Evolutionary conservation across 2,329 filamentous ascomycete genomes (phyloP), one percentile per base, ranked within the genome.

Genomic region (Bipolaris bicolor): DNA sequence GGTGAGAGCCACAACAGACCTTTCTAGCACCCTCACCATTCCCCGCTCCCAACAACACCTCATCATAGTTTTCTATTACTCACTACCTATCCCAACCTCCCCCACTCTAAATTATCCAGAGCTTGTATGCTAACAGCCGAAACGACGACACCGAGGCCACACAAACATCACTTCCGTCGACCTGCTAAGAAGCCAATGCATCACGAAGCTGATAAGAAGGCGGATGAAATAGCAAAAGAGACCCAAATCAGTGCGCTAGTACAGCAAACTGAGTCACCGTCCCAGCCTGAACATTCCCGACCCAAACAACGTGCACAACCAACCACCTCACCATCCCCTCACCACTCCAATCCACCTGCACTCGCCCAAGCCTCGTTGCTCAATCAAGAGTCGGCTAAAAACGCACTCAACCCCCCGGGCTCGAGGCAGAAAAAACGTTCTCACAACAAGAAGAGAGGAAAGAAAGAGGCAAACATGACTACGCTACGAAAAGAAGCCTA

Each of bases 381-480:
- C 39, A 16, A 37, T 3, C 22, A 45, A 26, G 7, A 24, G 7
- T 24, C 49, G 20, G 13, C 26, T 9, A 52, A 37, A 7, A n/a
- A 52, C 37, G 18, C 49, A 40, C 33, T 11, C 20, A 33, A 37
- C 9, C 13, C 36, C 29, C 26, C 20, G 13, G 47, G 51, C 49
- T 34, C 26, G 3, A 1, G 34, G 7, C 36, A 24, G n/a, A 54
- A 46, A 7, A 49, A 16, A 33, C 15, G 11, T 4, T 16, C 9
- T 11, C 49, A 24, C 48, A 63, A 26, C 3, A 43, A 48, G 7
- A 58, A 55, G 29, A 53, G 29, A 11, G 52, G 46, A 1, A 10
- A 16, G 10, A 46, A 45, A 20, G 29, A 49, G 26, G 15, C 24
- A 34, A 51, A 50, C 29, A 67, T 64, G 64, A 31, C 40, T 37